These are phyloP conservation scores for Lachancea meyersii DNA, from an alignment of 805 yeast genomes.

Conservation along the genomic window DNA sequence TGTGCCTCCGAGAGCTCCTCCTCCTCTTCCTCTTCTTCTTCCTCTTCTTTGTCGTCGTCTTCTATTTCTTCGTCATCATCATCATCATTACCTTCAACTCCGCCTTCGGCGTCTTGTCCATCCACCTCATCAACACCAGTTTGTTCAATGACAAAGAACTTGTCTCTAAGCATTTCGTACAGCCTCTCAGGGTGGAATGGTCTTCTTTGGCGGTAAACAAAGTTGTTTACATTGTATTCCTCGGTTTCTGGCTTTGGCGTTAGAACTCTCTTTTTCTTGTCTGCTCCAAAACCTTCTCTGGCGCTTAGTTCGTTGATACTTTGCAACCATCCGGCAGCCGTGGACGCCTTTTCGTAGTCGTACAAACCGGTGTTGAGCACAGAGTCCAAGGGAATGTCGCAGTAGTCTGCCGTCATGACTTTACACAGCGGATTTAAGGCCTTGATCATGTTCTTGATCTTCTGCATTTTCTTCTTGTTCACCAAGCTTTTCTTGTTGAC, in stretches of 20 bases:
- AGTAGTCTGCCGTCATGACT: slow-evolving; percentile 33
- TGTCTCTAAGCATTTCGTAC: slow-evolving; percentile 33
- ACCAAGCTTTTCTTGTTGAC: slow-evolving; percentile 36
- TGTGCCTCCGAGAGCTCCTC: slow-evolving; percentile 31
- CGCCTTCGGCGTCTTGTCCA: slow-evolving; percentile 22
- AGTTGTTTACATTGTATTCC: slow-evolving; percentile 42
- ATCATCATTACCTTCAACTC: slow-evolving; percentile 36
- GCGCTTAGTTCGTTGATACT: slow-evolving; percentile 36
- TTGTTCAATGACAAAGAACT: slow-evolving; percentile 39
- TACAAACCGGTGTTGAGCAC: slow-evolving; percentile 36
- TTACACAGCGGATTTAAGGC: slow-evolving; percentile 41
- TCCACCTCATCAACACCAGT: slow-evolving; percentile 37
- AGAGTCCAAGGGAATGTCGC: slow-evolving; percentile 34
- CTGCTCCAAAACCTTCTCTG: slow-evolving; percentile 33
- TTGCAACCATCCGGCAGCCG: slow-evolving; percentile 42
- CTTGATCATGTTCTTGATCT: slow-evolving; percentile 32
- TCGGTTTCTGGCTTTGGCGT: slow-evolving; percentile 43
- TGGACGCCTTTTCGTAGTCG: slow-evolving; percentile 38
- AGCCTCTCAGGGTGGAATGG: slow-evolving; percentile 44
- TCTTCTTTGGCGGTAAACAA: slow-evolving; percentile 36
- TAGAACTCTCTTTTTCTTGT: slow-evolving; percentile 17
- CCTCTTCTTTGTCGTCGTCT: slow-evolving; percentile 28
- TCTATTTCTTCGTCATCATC: slow-evolving; percentile 27
- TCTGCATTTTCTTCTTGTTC: slow-evolving; percentile 23
- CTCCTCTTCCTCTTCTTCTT: slow-evolving; percentile 28